Evolutionary conservation across 805 yeast species (phyloP).

Genomic region (Cyberlindnera samutprakarnensis): DNA sequence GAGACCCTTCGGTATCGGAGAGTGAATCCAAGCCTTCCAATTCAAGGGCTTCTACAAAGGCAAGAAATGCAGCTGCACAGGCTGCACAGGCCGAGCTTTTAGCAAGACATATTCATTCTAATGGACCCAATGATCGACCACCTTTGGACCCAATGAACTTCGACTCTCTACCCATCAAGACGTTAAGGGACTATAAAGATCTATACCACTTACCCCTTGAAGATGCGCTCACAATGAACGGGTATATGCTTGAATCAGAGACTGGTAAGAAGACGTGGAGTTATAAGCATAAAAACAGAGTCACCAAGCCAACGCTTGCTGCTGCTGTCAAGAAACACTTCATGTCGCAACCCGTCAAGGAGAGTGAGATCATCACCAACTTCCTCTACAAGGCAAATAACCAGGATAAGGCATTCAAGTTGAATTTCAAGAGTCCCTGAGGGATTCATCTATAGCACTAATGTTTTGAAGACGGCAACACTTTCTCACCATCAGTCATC

Average conservation of each 20-base stretch:
- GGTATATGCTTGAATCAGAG: slow-evolving; percentile 61
- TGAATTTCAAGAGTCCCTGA: too few species aligned
- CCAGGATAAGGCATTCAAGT: slow-evolving; percentile 41
- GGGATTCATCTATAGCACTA: too few species aligned
- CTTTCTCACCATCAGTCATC: too few species aligned
- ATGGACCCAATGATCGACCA: slow-evolving; percentile 57
- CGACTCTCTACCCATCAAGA: slow-evolving; percentile 47
- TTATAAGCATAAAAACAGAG: slow-evolving; percentile 33
- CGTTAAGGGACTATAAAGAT: slow-evolving; percentile 64
- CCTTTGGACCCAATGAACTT: slow-evolving; percentile 62
- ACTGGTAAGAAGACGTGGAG: slow-evolving; percentile 64
- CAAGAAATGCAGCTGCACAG: slow-evolving; percentile 51
- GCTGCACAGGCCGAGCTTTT: slow-evolving; percentile 65
- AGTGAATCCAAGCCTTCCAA: slow-evolving; percentile 16
- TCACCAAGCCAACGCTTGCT: slow-evolving; percentile 55
- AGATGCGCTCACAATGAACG: slow-evolving; percentile 57
- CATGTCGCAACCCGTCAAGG: slow-evolving; percentile 50
- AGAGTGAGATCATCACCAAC: slow-evolving; percentile 80
- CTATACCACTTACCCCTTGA: slow-evolving; percentile 50
- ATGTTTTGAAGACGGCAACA: too few species aligned
- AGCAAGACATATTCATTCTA: slow-evolving; percentile 62
- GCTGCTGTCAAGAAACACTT: slow-evolving; percentile 63
- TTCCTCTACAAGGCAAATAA: slow-evolving; percentile 81
- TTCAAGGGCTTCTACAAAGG: slow-evolving; percentile 45
- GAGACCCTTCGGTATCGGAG: slow-evolving; percentile 21